Percentiles rank a stretch among this genome's conserved stretches.
Evolutionary conservation across 768 basidiomycete genomes (phyloP).

Genomic region (Termitomyces sp.): DNA sequence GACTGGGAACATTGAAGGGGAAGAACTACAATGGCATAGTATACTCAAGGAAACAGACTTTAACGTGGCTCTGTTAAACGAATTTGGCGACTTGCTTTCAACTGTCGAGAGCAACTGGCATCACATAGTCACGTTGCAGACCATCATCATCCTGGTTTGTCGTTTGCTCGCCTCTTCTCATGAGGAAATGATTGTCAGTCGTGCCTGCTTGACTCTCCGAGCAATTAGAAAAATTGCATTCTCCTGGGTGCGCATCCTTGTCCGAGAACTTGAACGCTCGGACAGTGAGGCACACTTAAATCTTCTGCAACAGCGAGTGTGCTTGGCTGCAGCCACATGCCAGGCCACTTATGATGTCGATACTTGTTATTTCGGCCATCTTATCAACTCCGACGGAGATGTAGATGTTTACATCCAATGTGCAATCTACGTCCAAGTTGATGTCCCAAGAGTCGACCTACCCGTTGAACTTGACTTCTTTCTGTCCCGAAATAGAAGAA

Average conservation of each 20-base stretch:
- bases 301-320: conserved; percentile 2
- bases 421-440: conserved; percentile 20
- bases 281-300: not conserved
- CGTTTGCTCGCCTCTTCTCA: conserved; percentile 28
- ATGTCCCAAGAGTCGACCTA: conserved; percentile 11
- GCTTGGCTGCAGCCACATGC: conserved; percentile 3
- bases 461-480: conserved; percentile 13
- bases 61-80: conserved; percentile 27
- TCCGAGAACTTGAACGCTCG: not conserved
- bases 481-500: conserved; percentile 24
- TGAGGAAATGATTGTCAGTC: conserved; percentile 8
- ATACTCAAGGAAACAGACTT: conserved; percentile 29
- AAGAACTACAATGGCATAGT: conserved; percentile 31
- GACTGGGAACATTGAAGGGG: conserved; percentile 22
- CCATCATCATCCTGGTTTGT: conserved; percentile 25
- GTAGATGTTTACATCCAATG: conserved; percentile 18
- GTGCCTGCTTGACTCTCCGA: conserved; percentile 23
- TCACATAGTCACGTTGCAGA: conserved; percentile 24
- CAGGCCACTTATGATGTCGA: conserved; percentile 21
- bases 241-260: conserved; percentile 1
- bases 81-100: conserved; percentile 27
- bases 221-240: conserved; percentile 5
- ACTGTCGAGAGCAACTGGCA: conserved; percentile 38
- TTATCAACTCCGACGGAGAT: conserved; percentile 20
- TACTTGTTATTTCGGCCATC: not conserved